A percentile compares a stretch with the other conserved stretches of the same genome.
Conservation (phyloP, 352 stramenopile species). For the Phytophthora chlamydospora region DNA sequence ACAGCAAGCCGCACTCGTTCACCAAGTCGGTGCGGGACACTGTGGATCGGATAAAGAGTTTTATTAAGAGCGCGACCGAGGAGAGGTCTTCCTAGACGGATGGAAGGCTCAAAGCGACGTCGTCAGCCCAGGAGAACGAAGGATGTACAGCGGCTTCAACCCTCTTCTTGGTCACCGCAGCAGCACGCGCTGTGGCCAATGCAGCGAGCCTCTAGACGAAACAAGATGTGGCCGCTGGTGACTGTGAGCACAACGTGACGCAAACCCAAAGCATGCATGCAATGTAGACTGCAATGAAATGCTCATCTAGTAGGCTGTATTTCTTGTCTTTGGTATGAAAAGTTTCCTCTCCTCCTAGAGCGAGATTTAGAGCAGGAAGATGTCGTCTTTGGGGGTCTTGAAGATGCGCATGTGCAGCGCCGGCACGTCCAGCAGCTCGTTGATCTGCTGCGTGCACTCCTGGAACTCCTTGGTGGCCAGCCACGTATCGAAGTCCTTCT, state of each 20-base stretch:
- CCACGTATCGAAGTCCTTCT: slow-evolving; percentile 84
- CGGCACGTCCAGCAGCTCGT: slow-evolving; percentile 84
- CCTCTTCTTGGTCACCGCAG: slow-evolving; percentile 29
- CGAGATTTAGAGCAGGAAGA: slow-evolving; percentile 74
- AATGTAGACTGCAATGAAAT: slow-evolving; percentile 28
- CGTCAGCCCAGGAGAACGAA: slow-evolving; percentile 12
- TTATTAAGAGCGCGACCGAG: slow-evolving; percentile 74
- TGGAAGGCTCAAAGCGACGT: neutral
- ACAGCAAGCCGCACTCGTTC: slow-evolving; percentile 88
- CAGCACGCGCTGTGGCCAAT: slow-evolving; percentile 22
- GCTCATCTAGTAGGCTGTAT: slow-evolving; percentile 20
- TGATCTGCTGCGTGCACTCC: slow-evolving; percentile 80
- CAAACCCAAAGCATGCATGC: slow-evolving; percentile 19
- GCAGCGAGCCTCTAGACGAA: slow-evolving; percentile 3
- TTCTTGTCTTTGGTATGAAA: neutral
- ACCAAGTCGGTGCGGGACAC: slow-evolving; percentile 78
- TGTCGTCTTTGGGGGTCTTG: slow-evolving; percentile 77
- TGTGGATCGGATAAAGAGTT: slow-evolving; percentile 90
- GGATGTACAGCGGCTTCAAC: slow-evolving; percentile 18
- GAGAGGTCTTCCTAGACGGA: slow-evolving; percentile 35
- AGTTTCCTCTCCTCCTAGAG: neutral
- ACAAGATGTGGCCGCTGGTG: slow-evolving; percentile 10
- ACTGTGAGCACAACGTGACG: slow-evolving; percentile 23
- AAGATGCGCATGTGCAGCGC: slow-evolving; percentile 86
- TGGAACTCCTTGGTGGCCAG: slow-evolving; percentile 79